phyloP scores from a whole-genome alignment of 2,329 filamentous ascomycete genomes.

The Seiridium unicorne region DNA sequence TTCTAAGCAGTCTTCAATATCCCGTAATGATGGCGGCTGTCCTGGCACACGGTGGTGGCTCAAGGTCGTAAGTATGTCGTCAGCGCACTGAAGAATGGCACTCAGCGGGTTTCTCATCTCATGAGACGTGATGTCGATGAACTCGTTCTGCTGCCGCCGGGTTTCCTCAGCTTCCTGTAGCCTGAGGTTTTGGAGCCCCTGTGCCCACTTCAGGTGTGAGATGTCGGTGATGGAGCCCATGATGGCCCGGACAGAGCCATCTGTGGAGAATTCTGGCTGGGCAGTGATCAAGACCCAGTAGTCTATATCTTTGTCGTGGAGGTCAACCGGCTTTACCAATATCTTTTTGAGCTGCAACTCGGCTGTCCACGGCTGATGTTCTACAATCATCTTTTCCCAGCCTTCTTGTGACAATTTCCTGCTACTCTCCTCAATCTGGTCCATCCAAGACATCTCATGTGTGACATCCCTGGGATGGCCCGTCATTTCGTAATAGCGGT shows the following conservation, averaged over 20 bases:
- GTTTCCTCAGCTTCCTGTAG: conserved; percentile 35
- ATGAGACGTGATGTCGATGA: conserved; percentile 51
- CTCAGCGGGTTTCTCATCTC: conserved; percentile 54
- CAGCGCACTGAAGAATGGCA: conserved; percentile 56
- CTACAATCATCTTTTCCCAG: conserved; percentile 35
- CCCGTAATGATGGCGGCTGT: conserved; percentile 19
- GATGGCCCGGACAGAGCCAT: conserved; percentile 32
- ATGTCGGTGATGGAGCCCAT: conserved; percentile 43
- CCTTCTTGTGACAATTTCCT: conserved; percentile 28
- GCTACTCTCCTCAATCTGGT: conserved; percentile 35
- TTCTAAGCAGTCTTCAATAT: conserved; percentile 48
- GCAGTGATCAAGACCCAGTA: conserved; percentile 41
- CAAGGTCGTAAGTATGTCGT: conserved; percentile 43
- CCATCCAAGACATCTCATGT: conserved; percentile 39
- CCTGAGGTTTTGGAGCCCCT: conserved; percentile 34
- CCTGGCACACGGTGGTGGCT: conserved; percentile 20
- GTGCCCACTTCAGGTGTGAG: conserved; percentile 40
- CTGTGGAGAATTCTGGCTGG: conserved; percentile 28
- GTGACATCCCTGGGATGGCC: conserved; percentile 35
- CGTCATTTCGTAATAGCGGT: conserved; percentile 46
- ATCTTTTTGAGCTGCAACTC: conserved; percentile 41
- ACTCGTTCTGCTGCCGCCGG: conserved; percentile 52
- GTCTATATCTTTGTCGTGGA: conserved; percentile 37
- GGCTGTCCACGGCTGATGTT: conserved; percentile 33
- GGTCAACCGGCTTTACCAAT: conserved; percentile 24